Evolutionary conservation across 148 eudicot genomes (phyloP).

Genomic region (Euryodendron excelsum): DNA sequence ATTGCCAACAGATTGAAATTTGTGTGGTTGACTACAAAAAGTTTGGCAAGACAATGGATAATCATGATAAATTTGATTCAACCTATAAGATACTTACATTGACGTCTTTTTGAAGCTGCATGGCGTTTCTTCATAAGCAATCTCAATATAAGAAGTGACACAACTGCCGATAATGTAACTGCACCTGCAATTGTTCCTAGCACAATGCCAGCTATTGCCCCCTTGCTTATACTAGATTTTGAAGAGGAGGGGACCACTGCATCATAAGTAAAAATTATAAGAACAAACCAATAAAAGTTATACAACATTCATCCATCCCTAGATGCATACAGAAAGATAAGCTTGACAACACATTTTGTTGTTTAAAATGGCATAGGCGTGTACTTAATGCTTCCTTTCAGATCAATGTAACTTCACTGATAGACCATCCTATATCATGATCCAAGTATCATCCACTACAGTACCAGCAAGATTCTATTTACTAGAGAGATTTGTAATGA

Average conservation of each 20-base stretch:
- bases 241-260: slow-evolving; percentile 41
- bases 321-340: not conserved
- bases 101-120: slow-evolving; percentile 31
- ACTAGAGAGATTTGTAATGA: too few species aligned
- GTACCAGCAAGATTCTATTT: not conserved
- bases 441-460: not conserved
- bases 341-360: not conserved
- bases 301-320: not conserved
- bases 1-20: not conserved
- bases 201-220: slow-evolving; percentile 60
- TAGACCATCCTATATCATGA: not conserved
- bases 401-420: too few species aligned
- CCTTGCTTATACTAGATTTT: slow-evolving; percentile 50
- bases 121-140: slow-evolving; percentile 23
- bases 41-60: not conserved
- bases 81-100: slow-evolving; percentile 27
- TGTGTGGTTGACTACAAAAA: too few species aligned
- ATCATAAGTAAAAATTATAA: slow-evolving; percentile 18
- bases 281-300: not conserved
- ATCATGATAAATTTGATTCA: not conserved
- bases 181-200: slow-evolving; percentile 58
- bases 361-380: not conserved
- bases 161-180: slow-evolving; percentile 40
- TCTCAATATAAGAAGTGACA: slow-evolving; percentile 41
- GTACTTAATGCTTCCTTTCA: too few species aligned